A percentile compares a stretch with the other conserved stretches of the same genome.
These are phyloP conservation scores for Fusarium coicis DNA, from an alignment of 2,329 filamentous ascomycete species.

Conservation along the genomic window DNA sequence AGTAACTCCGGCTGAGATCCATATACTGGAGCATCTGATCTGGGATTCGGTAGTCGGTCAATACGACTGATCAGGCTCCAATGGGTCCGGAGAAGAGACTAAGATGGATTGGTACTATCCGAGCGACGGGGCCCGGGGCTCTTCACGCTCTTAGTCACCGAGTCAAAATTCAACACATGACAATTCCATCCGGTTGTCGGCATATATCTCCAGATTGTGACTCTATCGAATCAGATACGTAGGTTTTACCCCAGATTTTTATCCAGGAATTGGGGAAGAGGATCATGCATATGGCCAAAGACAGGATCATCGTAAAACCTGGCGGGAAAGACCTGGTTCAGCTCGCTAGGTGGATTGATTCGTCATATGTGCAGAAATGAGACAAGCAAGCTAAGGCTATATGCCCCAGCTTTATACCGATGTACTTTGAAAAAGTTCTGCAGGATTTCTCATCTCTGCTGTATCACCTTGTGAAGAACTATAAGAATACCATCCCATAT, in stretches of 20 bases:
- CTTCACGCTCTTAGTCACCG: neutral
- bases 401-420: neutral
- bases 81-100: neutral
- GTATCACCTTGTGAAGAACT: neutral
- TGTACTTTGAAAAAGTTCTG: fast-evolving
- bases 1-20: neutral
- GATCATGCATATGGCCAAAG: neutral
- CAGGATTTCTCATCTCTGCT: neutral
- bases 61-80: neutral
- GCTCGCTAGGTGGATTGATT: no score
- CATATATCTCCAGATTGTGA: neutral
- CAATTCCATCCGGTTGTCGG: neutral
- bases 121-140: no score
- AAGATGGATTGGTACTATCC: neutral
- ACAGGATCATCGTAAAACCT: neutral
- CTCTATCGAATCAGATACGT: neutral
- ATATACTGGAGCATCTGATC: neutral
- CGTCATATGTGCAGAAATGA: neutral
- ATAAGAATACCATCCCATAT: neutral
- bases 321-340: neutral
- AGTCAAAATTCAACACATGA: neutral
- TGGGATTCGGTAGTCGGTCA: neutral
- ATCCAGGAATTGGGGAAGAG: fast-evolving
- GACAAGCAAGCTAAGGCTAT: neutral
- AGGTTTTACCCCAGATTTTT: neutral